Base-by-base conservation (phyloP, 495 filamentous ascomycete genomes). In the Aspergillus avenaceus region DNA sequence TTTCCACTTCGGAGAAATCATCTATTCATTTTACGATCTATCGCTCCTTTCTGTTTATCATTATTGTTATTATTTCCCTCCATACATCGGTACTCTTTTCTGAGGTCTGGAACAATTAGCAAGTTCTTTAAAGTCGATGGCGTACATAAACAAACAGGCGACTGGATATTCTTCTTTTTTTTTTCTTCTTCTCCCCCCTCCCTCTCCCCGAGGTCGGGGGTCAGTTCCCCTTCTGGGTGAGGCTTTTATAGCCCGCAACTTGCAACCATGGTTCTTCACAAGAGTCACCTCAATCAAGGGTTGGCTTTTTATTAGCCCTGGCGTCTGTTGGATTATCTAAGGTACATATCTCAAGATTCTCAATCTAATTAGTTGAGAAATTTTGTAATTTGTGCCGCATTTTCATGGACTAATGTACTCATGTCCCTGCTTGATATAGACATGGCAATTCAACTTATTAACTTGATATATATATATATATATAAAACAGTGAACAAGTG, bases 11-110 rank as follows among this genome's bases (percentile, higher is more conserved):
- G 59, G 53, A 65, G 62, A 54, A 64, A 46, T 53, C 46, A 50
- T 56, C 43, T 45, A 50, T 55, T 47, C 47, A 51, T 53, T 53
- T 69, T 61, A 69, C 62, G 69, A 72, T 63, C 44, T 60, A 52
- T 59, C 37, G 26, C 47, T 56, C 58, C 41, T 55, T 49, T 55
- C 46, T 49, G n/a, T n/a, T n/a, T n/a, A n/a, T 56, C 51, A 41
- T 37, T 58, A 60, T 53, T 48, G 55, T 55, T 56, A 59, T 36
- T 18, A 18, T 36, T 18, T 52, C n/a, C n/a, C n/a, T n/a, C 36
- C 25, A 47, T 23, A 48, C 18, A 45, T 34, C 56, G 47, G 60
- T 56, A 45, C 53, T 57, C 46, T 58, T 49, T 53, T 49, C 53
- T 50, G 41, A 52, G 24, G 53, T 60, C 60, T 53, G 59, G 50